These are phyloP conservation scores for Coniochaeta ligniaria DNA, from an alignment of 2,329 filamentous ascomycete genomes.

Conservation along the genomic window DNA sequence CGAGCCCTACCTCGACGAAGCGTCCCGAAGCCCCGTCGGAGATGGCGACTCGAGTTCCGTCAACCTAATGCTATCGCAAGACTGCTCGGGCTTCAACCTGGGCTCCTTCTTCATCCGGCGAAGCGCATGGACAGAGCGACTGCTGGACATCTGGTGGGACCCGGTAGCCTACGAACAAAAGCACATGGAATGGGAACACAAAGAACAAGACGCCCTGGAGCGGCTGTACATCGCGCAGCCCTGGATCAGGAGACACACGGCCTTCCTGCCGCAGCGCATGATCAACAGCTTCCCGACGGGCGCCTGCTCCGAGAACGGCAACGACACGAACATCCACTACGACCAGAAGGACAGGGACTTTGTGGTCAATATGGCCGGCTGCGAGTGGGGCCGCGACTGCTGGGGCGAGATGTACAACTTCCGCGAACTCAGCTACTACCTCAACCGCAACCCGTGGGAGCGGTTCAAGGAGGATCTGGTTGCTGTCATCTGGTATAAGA, in stretches of 20 bases:
- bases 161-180: slow-evolving; percentile 96
- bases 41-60: slow-evolving; percentile 74
- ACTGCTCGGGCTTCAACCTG: slow-evolving; percentile 93
- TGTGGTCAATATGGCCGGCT: slow-evolving; percentile 96
- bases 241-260: slow-evolving; percentile 84
- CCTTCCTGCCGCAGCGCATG: slow-evolving; percentile 82
- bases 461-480: slow-evolving; percentile 61
- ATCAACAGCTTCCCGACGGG: slow-evolving; percentile 93
- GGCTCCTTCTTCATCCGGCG: slow-evolving; percentile 90
- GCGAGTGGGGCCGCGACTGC: slow-evolving; percentile 93
- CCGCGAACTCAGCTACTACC: slow-evolving; percentile 80
- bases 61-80: slow-evolving; percentile 83
- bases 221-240: slow-evolving; percentile 87
- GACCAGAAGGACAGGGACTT: slow-evolving; percentile 81
- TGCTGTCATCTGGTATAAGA: slow-evolving; percentile 53
- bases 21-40: slow-evolving; percentile 64
- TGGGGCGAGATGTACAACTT: slow-evolving; percentile 98
- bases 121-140: slow-evolving; percentile 79
- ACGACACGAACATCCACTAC: slow-evolving; percentile 78
- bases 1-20: slow-evolving; percentile 67
- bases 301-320: slow-evolving; percentile 73
- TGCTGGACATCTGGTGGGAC: slow-evolving; percentile 98
- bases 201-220: slow-evolving; percentile 93
- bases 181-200: slow-evolving; percentile 99
- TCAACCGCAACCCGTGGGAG: slow-evolving; percentile 82